Conservation (phyloP, 352 stramenopile species). For the Globisporangium radiosum region DNA sequence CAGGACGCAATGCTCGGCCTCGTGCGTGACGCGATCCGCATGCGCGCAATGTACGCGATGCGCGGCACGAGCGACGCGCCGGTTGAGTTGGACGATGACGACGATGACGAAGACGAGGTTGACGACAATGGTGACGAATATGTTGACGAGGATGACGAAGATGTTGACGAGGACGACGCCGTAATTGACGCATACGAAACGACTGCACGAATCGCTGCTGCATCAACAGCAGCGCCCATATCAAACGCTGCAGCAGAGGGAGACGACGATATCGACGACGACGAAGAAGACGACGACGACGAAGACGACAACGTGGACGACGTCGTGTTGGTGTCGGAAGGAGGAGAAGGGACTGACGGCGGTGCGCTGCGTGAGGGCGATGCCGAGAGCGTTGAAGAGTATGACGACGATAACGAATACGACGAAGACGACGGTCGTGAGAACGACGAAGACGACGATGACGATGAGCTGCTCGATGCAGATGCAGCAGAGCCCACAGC, state of each 20-base stretch:
- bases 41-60: conserved; percentile 22
- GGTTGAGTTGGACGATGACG: conserved; percentile 43
- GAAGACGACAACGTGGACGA: conserved; percentile 30
- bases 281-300: conserved; percentile 33
- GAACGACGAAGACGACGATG: background rate
- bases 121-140: conserved; percentile 19
- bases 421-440: conserved; percentile 9
- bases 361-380: conserved; percentile 15
- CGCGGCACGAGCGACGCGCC: conserved; percentile 42
- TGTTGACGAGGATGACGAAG: conserved; percentile 14
- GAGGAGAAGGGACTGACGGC: conserved; percentile 22
- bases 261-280: conserved; percentile 8
- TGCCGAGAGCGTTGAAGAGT: conserved; percentile 15
- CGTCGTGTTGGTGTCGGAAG: conserved; percentile 46
- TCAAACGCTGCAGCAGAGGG: too few relatives aligned
- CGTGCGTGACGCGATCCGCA: conserved; percentile 47
- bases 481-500: background rate
- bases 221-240: too few relatives aligned
- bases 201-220: too few relatives aligned
- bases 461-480: background rate
- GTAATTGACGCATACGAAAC: conserved; percentile 28
- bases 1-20: conserved; percentile 48
- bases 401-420: conserved; percentile 22
- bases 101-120: background rate
- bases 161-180: conserved; percentile 23